phyloP scores from a whole-genome alignment of 2,329 filamentous ascomycete species.

The Epicoccum sorghinum region DNA sequence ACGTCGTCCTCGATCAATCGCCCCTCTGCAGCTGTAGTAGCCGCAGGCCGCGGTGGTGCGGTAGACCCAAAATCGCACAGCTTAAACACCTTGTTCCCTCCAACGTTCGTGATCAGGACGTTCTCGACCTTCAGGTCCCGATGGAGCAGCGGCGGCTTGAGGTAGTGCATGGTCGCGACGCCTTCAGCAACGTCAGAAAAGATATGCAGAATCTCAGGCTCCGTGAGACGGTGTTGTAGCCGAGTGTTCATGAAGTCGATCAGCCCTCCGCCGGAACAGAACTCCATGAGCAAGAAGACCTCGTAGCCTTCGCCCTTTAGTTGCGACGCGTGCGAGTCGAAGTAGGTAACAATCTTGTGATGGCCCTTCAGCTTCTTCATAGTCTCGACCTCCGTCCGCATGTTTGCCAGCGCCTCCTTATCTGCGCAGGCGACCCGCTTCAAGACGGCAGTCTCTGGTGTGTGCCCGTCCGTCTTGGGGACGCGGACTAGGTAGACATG shows the following conservation, averaged over 20 bases:
- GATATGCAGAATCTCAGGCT: constrained; percentile 96
- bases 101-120: constrained; percentile 79
- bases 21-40: constrained; percentile 85
- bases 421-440: constrained; percentile 97
- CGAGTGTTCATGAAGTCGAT: constrained; percentile 99
- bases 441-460: constrained; percentile 81
- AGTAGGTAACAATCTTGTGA: constrained; percentile 94
- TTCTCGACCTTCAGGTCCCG: constrained; percentile 98
- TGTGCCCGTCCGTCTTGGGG: constrained; percentile 71
- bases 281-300: constrained; percentile 98
- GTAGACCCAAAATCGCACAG: constrained; percentile 97
- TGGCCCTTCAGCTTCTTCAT: constrained; percentile 99
- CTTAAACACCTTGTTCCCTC: constrained; percentile 80
- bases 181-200: constrained; percentile 96
- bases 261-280: constrained; percentile 88
- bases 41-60: constrained; percentile 80
- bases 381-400: constrained; percentile 98
- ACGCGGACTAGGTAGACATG: constrained; percentile 97
- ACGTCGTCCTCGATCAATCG: constrained; percentile 95
- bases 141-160: constrained; percentile 90
- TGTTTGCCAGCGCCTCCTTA: constrained; percentile 90
- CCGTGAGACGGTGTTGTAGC: constrained; percentile 92
- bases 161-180: constrained; percentile 98
- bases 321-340: constrained; percentile 97
- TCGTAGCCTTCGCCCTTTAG: constrained; percentile 92